Evolutionary conservation across 2,329 filamentous ascomycete species (phyloP), one percentile per base, ranked within the genome.

Genomic region (Graphiopsis chlorocephala): DNA sequence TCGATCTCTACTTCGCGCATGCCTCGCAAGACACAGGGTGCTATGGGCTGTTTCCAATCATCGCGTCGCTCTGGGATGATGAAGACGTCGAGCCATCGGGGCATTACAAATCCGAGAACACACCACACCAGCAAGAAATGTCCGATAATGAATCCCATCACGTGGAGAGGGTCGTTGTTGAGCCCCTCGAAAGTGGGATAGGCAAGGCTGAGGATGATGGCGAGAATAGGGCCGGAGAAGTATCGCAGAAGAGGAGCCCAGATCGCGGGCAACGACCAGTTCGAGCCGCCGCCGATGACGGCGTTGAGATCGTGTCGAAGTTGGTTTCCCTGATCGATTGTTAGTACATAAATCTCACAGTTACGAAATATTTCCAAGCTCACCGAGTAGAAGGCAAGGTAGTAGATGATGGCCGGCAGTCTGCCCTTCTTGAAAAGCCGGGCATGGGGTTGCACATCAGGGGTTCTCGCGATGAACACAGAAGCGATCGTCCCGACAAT

Each of bases 361-460:
- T 20, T 7, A 20, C 14, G 4, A 10, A 45, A 12, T 5, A 2
- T 11, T 20, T 11, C n/a, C 3, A 23, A 48, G 70, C 82, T 75
- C 78, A 86, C 84, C 7, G 84, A 86, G 73, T 86, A 86, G 66
- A 85, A 84, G 1, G 79, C 79, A n/a, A 86, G 68, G 65, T 81
- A 86, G 83, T 84, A 87, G 53, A 85, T 80, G 0, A 78, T 78
- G 12, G 45, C 28, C 10, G 57, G 42, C 2, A 60, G 15, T 6
- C 15, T 14, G 58, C 42, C n/a, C n/a, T 61, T 61, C 28, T 52
- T 61, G 58, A 61, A 61, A n/a, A 61, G 12, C 14, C 45, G 26
- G 28, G 45, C 58, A 31, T 20, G 65, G 15, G 59, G 56, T 28
- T 45, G 28, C 12, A 63, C 62, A 25, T 66, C 66, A 14, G 67